Evolutionary conservation across 768 basidiomycete species (phyloP), one percentile per base, ranked within the genome.

Genomic region (Phlegmacium glaucopus): DNA sequence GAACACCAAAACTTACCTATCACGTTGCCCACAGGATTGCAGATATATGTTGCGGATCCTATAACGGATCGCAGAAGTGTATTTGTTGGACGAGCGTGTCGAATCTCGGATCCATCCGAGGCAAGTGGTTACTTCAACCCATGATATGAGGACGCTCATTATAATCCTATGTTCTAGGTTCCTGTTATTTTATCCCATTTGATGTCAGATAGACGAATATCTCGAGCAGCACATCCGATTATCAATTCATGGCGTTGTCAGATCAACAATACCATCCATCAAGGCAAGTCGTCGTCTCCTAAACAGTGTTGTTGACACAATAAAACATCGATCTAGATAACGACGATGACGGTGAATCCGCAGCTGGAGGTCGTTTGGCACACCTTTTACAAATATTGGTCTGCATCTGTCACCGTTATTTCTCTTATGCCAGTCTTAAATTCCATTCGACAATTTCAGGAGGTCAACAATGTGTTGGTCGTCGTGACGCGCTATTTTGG

Each of bases 401-500:
- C 49, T 42, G 80, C 59, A 32, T 28, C 9, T 18, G 11, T 27
- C 17, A 15, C 9, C 26, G 32, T 30, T 37, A 9, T 43, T 10
- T 9, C 18, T 15, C 34, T 16, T 47, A 18, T 45, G 27, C 29
- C 7, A 13, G 22, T n/a, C 42, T 25, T 45, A 40, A 35, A 44
- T n/a, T 26, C 42, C 48, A 9, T 42, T 30, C 1, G 15, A 35
- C 26, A 12, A 29, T 46, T 45, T 11, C 54, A 90, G 89, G 90
- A 91, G 50, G 74, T 87, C 16, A 79, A 83, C 49, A 78, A 94
- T 56, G 90, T 96, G 10, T 73, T 98, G 1, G 87, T 99, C 12
- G 70, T 97, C 15, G 95, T 99, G 10, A 92, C 94, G 4, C 83
- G 95, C 32, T 95, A 91, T 68, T 97, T 89, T 60, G 95, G 95